Evolutionary conservation across 768 basidiomycete genomes (phyloP), one percentile per base, ranked within the genome.

Genomic region (Hortiboletus flavorubellus): DNA sequence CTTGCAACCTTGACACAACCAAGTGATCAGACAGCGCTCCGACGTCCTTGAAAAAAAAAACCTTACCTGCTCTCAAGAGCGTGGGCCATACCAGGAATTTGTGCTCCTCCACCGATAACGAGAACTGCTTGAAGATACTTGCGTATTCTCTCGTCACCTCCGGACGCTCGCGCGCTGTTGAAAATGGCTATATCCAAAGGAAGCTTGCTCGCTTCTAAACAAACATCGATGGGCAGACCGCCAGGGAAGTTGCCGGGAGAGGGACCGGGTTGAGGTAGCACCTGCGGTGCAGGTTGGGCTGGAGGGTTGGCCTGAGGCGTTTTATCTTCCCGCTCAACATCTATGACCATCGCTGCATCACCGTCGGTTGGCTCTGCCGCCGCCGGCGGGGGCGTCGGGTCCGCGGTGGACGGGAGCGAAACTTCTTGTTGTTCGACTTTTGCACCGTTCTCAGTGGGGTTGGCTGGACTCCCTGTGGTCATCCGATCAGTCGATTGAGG

Each of bases 121-220:
- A 98, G 75, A 18, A 97, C 87, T 3, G 89, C 90, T 65, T 90
- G 86, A 29, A 94, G 79, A 66, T 95, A 91, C 68, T 93, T 92
- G 59, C 89, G 85, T 59, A 92, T 87, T 72, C 91, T 91, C 30
- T 96, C 93, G 60, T 93, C 91, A 3, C 89, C 86, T 4, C 89
- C 91, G 5, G 87, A 88, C 2, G 91, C 87, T n/a, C 92, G 80
- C 9, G 92, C 83, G 61, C 92, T 90, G 67, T 96, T 94, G 73
- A 91, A 91, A 56, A 97, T 90, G 8, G 93, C 94, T 10, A 95
- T 88, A 65, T 97, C 94, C 52, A 97, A 75, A 2, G 95, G 93
- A 39, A 95, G 76, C 69, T 94, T 95, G 71, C 87, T 86, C 18
- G 93, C 89, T 72, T 95, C 93, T 63, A 83, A 86, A 52, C 79